A percentile compares a stretch with the other conserved stretches of the same genome.
These are phyloP conservation scores for Huntiella abstrusa DNA, from an alignment of 2,329 filamentous ascomycete species.

Conservation along the genomic window DNA sequence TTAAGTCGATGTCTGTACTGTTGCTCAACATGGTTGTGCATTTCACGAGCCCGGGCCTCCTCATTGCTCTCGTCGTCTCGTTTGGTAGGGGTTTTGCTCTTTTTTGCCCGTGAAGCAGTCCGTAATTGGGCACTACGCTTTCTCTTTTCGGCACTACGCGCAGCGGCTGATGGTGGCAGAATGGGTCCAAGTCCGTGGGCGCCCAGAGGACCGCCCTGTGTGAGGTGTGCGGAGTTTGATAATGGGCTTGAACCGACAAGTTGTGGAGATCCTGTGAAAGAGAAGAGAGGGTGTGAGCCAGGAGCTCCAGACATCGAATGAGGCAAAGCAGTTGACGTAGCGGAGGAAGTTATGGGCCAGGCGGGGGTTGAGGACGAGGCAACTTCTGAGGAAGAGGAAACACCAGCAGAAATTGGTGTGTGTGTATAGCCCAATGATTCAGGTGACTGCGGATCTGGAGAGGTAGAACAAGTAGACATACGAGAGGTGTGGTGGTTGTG, in stretches of 20 bases:
- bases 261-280: background rate
- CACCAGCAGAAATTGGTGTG: background rate
- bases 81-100: slow-evolving; percentile 6
- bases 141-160: slow-evolving; percentile 9
- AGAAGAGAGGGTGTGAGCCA: background rate
- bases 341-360: background rate
- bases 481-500: background rate
- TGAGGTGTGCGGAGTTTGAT: background rate
- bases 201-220: background rate
- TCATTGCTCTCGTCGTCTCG: slow-evolving; percentile 26
- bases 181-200: background rate
- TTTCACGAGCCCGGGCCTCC: slow-evolving; percentile 17
- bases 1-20: slow-evolving; percentile 30
- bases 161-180: background rate
- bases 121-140: slow-evolving; percentile 11
- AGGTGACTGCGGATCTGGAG: background rate
- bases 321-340: background rate
- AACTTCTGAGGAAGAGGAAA: background rate
- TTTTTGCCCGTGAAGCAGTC: slow-evolving; percentile 13
- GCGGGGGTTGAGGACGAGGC: background rate
- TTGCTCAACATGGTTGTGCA: slow-evolving; percentile 29
- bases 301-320: background rate
- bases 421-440: background rate
- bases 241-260: background rate
- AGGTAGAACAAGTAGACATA: background rate